phyloP scores from a whole-genome alignment of 495 filamentous ascomycete species.

The Polyplosphaeria fusca region DNA sequence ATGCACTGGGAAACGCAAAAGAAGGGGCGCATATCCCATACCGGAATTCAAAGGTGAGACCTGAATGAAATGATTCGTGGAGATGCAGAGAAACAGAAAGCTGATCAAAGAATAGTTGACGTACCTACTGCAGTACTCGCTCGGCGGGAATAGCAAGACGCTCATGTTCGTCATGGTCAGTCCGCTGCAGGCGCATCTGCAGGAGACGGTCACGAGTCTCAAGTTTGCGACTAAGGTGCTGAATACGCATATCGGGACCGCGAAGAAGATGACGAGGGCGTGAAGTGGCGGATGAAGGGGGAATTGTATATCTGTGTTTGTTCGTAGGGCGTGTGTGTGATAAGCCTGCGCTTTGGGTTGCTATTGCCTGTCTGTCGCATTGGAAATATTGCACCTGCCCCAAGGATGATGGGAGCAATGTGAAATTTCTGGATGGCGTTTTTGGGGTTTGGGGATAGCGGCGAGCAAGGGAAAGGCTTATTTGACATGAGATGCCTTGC shows the following conservation, averaged over 20 bases:
- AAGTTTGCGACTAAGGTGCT: conserved; percentile 95
- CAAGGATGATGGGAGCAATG: no score
- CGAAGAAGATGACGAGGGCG: conserved; percentile 66
- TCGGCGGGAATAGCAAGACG: conserved; percentile 93
- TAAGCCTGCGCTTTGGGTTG: no score
- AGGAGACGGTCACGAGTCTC: conserved; percentile 90
- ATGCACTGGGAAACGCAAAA: conserved; percentile 80
- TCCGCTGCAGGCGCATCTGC: conserved; percentile 84
- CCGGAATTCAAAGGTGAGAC: conserved; percentile 80
- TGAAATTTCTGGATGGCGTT: no score
- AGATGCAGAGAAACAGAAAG: background rate
- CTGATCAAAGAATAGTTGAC: conserved; percentile 60
- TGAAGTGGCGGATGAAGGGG: no score
- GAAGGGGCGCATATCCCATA: conserved; percentile 88
- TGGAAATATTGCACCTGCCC: no score
- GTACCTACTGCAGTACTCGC: conserved; percentile 89
- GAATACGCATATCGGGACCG: conserved; percentile 86
- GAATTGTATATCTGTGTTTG: no score
- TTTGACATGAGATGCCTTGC: no score
- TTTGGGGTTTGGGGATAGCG: no score
- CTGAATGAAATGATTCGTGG: background rate
- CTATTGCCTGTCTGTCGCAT: no score
- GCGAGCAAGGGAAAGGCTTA: no score
- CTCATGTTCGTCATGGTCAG: conserved; percentile 99
- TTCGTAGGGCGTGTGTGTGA: no score